Base-by-base conservation (phyloP, 805 yeast species). In the Helenozyma rhizophorensis region DNA sequence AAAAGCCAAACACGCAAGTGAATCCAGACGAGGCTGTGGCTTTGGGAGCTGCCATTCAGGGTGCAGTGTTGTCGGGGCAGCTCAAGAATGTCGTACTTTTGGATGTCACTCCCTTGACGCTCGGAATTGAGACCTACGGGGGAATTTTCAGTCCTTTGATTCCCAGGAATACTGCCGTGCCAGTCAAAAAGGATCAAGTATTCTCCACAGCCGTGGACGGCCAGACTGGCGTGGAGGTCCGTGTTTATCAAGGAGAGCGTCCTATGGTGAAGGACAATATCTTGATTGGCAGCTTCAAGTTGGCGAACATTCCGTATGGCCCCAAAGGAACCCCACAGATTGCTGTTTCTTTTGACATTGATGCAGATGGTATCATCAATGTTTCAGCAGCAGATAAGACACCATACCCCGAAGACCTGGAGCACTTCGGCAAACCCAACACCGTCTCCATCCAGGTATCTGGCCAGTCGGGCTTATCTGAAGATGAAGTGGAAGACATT, bases 201-300 rank as follows among this genome's bases (percentile, higher is more conserved):
- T 83, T 80, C 56, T 80, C 88, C 11, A 83, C 94, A 3, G 89
- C 87, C 27, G 87, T 84, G 14, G 93, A 83, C 60, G 83, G 83
- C 34, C 94, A 83, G 56, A 84, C 88, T 2, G 88, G 88, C 22
- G 93, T 83, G 21, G 85, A 82, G 42, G 76, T 83, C 34, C 76
- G 81, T 53, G 86, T 83, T 1, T 83, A 65, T 51, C 93, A 84
- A 62, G 94, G 94, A 45, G 94, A 84, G 58, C 68, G 93, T 54
- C 75, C 86, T 0, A 64, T 83, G 40, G 89, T 85, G 7, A 76
- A 77, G 55, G 88, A 83, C 51, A 84, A 84, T 62, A 83, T 80
- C 54, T 48, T 80, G 49, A 80, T 84, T 47, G 93, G 93, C 23
- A 76, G 81, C 48, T 81, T 84, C 56, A 76, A 77, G 52, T 64